These are phyloP conservation scores for Annona cherimola DNA, from an alignment of 164 flowering plant genomes.

Conservation along the genomic window DNA sequence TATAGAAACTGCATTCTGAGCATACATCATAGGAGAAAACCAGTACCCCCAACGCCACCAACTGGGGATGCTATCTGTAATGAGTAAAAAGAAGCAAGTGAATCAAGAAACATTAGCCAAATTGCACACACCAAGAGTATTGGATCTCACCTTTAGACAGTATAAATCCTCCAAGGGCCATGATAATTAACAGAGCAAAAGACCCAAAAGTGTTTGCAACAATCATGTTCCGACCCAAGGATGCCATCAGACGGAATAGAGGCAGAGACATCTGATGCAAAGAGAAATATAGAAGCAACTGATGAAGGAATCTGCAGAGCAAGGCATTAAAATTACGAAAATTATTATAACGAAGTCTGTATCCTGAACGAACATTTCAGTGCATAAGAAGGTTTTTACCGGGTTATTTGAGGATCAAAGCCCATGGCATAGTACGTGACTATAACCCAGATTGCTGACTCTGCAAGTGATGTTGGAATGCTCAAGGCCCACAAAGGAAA, in stretches of 20 bases:
- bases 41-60: constrained; percentile 99
- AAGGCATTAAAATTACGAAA: constrained; percentile 5
- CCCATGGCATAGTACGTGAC: constrained; percentile 91
- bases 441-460: constrained; percentile 89
- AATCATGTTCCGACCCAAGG: constrained; percentile 89
- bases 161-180: constrained; percentile 93
- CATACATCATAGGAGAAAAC: constrained; percentile 94
- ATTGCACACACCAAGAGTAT: not conserved
- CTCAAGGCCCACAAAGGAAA: constrained; percentile 92
- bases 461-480: constrained; percentile 79
- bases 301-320: constrained; percentile 69
- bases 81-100: constrained; percentile 9
- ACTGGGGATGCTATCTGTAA: constrained; percentile 69
- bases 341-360: constrained; percentile 4
- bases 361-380: not conserved
- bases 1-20: constrained; percentile 91
- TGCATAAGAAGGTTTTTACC: constrained; percentile 38
- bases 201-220: constrained; percentile 98
- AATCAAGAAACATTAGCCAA: not conserved
- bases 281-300: constrained; percentile 70
- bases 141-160: constrained; percentile 64
- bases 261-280: constrained; percentile 89
- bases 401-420: constrained; percentile 72
- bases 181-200: constrained; percentile 88
- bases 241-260: constrained; percentile 87